A percentile compares a stretch with the other conserved stretches of the same genome.
Conservation (phyloP, 148 eudicot species). For the Nyssa sinensis region DNA sequence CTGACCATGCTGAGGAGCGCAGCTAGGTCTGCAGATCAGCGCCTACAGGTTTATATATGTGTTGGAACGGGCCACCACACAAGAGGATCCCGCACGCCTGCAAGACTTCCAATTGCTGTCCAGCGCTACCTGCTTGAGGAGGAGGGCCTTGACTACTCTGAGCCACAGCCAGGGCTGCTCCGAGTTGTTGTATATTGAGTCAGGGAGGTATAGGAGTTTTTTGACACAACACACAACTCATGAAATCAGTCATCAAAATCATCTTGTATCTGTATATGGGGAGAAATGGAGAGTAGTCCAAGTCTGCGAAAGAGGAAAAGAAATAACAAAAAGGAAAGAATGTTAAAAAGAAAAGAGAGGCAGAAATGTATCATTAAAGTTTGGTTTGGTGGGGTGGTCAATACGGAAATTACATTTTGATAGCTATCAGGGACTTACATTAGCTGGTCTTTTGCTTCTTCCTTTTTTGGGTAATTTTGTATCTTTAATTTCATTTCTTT, state of each 20-base stretch:
- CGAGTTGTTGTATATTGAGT: conserved; percentile 74
- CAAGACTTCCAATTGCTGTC: conserved; percentile 83
- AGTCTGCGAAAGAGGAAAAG: conserved; percentile 26
- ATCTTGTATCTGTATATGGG: conserved; percentile 59
- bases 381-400: conserved; percentile 14
- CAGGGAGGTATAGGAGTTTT: conserved; percentile 30
- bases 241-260: conserved; percentile 24
- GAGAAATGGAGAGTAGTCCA: conserved; percentile 28
- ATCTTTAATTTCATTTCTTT: conserved; percentile 15
- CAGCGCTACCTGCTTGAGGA: conserved; percentile 90
- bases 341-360: conserved; percentile 21
- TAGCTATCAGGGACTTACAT: conserved; percentile 19
- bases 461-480: conserved; percentile 22
- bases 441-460: not conserved
- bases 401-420: conserved; percentile 31
- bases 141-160: conserved; percentile 82
- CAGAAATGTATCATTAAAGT: conserved; percentile 29
- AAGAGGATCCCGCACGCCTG: conserved; percentile 81
- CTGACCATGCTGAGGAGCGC: conserved; percentile 55
- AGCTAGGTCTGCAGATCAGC: conserved; percentile 67
- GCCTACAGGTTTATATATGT: conserved; percentile 65
- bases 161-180: conserved; percentile 93
- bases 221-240: conserved; percentile 19
- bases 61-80: conserved; percentile 98
- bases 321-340: conserved; percentile 15